These are phyloP conservation scores for Ogataea dorogensis DNA, from an alignment of 805 yeast genomes.

Conservation along the genomic window DNA sequence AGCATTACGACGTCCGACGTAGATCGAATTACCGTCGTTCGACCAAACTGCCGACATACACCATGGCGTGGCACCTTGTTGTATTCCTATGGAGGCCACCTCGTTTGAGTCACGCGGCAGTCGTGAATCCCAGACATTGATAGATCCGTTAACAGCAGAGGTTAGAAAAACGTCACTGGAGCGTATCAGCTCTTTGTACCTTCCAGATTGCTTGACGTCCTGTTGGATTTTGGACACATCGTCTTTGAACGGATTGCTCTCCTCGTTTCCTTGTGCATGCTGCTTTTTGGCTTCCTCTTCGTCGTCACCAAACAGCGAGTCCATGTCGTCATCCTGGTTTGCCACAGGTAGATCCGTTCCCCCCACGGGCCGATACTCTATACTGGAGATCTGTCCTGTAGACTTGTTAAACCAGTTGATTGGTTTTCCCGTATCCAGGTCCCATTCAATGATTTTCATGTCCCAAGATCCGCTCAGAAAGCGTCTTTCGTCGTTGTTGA, in stretches of 20 bases:
- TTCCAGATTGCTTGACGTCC: conserved; percentile 37
- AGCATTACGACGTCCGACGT: conserved; percentile 87
- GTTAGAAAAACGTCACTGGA: conserved; percentile 62
- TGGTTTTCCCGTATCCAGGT: conserved; percentile 67
- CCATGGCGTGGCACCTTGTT: conserved; percentile 86
- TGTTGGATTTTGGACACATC: conserved; percentile 40
- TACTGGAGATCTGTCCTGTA: conserved; percentile 75
- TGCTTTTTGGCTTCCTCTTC: conserved; percentile 40
- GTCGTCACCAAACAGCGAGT: conserved; percentile 23
- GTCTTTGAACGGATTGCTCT: conserved; percentile 7
- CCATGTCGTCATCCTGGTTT: conserved; percentile 19
- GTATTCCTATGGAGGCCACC: conserved; percentile 39
- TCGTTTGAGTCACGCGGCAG: conserved; percentile 18
- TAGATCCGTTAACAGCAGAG: conserved; percentile 78
- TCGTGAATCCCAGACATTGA: conserved; percentile 82
- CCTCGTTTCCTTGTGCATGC: conserved; percentile 15
- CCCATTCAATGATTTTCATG: conserved; percentile 77
- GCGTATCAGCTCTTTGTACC: conserved; percentile 24
- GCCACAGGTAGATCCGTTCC: conserved; percentile 40
- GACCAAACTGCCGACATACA: conserved; percentile 90
- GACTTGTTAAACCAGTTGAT: conserved; percentile 50
- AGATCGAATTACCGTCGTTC: conserved; percentile 71
- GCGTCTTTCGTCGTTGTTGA: conserved; percentile 59
- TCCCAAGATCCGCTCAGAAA: conserved; percentile 93
- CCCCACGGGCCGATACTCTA: conserved; percentile 68